Evolutionary conservation across 768 basidiomycete species (phyloP).

Genomic region (Pulveroboletus sp.): DNA sequence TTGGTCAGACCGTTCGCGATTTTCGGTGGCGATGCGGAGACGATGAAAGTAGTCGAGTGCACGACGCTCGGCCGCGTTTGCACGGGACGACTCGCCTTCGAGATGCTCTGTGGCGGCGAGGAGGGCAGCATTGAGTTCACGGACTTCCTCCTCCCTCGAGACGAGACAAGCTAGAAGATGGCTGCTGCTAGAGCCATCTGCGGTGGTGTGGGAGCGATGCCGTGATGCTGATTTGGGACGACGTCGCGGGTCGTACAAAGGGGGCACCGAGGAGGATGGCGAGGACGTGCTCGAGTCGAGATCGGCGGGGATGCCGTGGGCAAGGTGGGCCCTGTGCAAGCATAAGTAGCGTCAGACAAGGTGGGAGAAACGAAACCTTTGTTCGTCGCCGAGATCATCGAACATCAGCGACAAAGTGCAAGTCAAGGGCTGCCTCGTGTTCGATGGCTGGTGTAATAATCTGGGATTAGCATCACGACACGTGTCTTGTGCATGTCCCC

Average conservation of each 20-base stretch:
- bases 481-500: constrained; percentile 24
- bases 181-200: constrained; percentile 29
- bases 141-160: constrained; percentile 30
- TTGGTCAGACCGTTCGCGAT: constrained; percentile 37
- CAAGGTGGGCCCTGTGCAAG: constrained; percentile 19
- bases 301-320: constrained; percentile 29
- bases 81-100: constrained; percentile 41
- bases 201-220: constrained; percentile 24
- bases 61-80: constrained; percentile 43
- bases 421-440: constrained; percentile 25
- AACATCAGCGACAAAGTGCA: constrained; percentile 13
- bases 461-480: constrained; percentile 16
- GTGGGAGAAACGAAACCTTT: constrained; percentile 17
- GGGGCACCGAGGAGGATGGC: constrained; percentile 17
- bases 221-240: constrained; percentile 27
- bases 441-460: constrained; percentile 19
- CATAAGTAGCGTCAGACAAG: constrained; percentile 5
- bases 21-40: constrained; percentile 40
- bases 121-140: constrained; percentile 29
- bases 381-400: constrained; percentile 31
- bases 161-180: constrained; percentile 30
- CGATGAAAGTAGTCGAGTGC: constrained; percentile 45
- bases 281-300: constrained; percentile 31
- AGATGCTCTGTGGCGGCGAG: constrained; percentile 31
- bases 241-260: constrained; percentile 16